Base-by-base conservation (phyloP, 768 basidiomycete genomes). In the Tephrocybe sp. region DNA sequence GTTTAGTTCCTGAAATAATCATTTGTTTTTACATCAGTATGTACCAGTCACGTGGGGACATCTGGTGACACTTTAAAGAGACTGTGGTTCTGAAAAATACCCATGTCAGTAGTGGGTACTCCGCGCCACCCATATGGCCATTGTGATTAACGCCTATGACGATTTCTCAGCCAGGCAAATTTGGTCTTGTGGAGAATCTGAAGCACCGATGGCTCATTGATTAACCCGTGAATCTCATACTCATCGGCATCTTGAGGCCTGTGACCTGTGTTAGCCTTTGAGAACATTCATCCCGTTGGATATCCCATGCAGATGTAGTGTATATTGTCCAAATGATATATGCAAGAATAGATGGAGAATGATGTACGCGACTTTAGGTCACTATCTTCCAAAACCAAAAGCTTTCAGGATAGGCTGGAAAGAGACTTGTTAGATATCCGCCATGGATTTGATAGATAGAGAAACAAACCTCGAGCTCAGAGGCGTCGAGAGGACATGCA, bases 401-500 rank as follows among this genome's bases (percentile, higher is more conserved):
- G 51, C 52, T 32, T 54, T 53, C 13, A 61, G 34, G 22, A 61
- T 40, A 4, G 51, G 43, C 59, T 60, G 33, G 5, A 39, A 20
- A 17, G 16, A 16, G 4, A 22, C 31, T 45, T 5, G 10, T 23
- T 52, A 39, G 17, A 56, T 19, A 30, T 23, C 11, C 20, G 35
- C n/a, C 19, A n/a, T 19, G 47, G 13, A 40, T 17, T 36, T 38
- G 26, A 23, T 10, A n/a, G 22, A 23, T 5, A 45, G 23, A 5
- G n/a, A 41, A 30, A 56, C 66, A 13, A 44, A 71, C 71, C 54
- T 55, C 11, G 17, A 72, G 51, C 43, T 66, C 70, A 33, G 39
- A 45, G 16, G 66, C 46, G 19, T 68, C 61, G 45, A 90, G 55
- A 2, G 90, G 90, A 62, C 89, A 92, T 10, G 65, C 55, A 61